These are phyloP conservation scores for Aspergillus nidulans DNA, from an alignment of 495 filamentous ascomycete genomes.

Conservation along the genomic window DNA sequence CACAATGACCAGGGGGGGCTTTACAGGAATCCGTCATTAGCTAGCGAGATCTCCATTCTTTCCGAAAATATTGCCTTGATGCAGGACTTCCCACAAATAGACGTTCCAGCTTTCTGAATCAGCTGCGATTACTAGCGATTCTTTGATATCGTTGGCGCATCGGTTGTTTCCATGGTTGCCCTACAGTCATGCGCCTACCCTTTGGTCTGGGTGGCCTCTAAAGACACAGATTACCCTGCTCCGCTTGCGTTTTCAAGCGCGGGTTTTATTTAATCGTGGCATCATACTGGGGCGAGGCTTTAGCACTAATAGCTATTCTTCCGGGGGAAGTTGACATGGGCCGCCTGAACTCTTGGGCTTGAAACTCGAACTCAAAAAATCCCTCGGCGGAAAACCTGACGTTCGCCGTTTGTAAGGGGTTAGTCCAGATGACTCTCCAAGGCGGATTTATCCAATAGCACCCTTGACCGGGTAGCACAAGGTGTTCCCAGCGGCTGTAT, in stretches of 20 bases:
- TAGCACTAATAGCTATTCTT: neutral
- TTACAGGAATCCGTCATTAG: too few species aligned
- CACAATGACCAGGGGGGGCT: constrained; percentile 3
- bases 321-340: neutral
- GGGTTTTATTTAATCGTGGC: neutral
- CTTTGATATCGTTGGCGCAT: constrained; percentile 2
- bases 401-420: neutral
- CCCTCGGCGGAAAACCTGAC: neutral
- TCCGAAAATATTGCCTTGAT: neutral
- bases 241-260: neutral
- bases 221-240: neutral
- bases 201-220: constrained; percentile 7
- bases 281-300: neutral
- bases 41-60: neutral
- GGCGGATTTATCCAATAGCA: neutral
- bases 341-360: neutral
- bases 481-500: neutral
- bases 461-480: neutral
- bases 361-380: neutral
- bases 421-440: neutral
- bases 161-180: constrained; percentile 17
- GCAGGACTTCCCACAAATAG: neutral
- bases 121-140: neutral
- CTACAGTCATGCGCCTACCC: constrained; percentile 20
- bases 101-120: neutral